Base-by-base conservation (phyloP, 495 filamentous ascomycete genomes). In the Penicillium angulare region DNA sequence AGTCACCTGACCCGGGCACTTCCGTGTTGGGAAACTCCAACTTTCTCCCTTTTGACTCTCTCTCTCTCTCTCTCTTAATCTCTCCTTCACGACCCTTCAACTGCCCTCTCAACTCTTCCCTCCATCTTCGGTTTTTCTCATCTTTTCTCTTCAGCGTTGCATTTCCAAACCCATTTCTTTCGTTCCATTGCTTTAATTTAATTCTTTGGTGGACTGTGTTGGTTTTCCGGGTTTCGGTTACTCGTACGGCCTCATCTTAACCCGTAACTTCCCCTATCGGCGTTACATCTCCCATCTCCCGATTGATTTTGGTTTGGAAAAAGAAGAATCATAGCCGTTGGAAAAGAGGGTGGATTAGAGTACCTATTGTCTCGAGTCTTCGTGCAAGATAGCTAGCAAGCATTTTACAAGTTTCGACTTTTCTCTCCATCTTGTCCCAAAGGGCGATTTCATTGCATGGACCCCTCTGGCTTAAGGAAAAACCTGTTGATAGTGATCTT, bases 311-410 rank as follows among this genome's bases (percentile, higher is more conserved):
- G 47, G n/a, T n/a, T n/a, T 48, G 44, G 56, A 61, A 56, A 60
- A 57, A 54, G 58, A 66, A n/a, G n/a, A 62, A 56, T 47, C 52
- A 39, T n/a, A 54, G 36, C 49, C 47, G n/a, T 9, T 40, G 57
- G 47, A 23, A 40, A 61, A 60, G 56, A 31, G 53, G 60, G 21
- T 51, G 51, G 53, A 55, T 61, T 57, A 50, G 56, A 58, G 54
- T 55, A 54, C 47, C 15, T 38, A 18, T 44, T 69, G 56, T 68
- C 59, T 69, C 63, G 55, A 61, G 49, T 74, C 65, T n/a, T n/a
- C 69, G 63, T 67, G 64, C 49, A 69, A 71, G 58, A 70, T 77
- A 77, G 73, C 70, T 75, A 77, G 72, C 71, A 77, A 77, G 63
- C 74, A 77, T 77, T 41, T 65, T 69, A 75, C 71, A 77, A 74